A percentile compares a stretch with the other conserved stretches of the same genome.
Evolutionary conservation across 495 filamentous ascomycete genomes (phyloP).

Genomic region (Rhizodiscina lignyota): DNA sequence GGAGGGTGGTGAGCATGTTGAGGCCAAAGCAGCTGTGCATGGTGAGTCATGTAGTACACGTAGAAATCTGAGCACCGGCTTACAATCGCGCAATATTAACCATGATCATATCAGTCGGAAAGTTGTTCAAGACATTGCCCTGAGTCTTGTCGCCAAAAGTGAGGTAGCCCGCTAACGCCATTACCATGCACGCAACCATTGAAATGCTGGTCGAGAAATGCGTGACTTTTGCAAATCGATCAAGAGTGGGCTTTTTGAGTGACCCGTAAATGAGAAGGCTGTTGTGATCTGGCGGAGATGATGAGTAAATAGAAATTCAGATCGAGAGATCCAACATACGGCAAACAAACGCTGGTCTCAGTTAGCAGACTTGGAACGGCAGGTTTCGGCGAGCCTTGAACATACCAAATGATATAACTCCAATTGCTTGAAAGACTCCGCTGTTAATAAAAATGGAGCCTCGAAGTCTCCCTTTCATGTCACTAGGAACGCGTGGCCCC

Average conservation of each 20-base stretch:
- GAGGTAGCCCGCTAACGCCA: conserved; percentile 82
- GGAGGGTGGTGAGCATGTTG: conserved; percentile 96
- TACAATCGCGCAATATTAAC: conserved; percentile 85
- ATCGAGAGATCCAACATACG: conserved; percentile 28
- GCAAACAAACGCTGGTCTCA: conserved; percentile 61
- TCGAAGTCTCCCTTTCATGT: conserved; percentile 51
- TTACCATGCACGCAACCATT: conserved; percentile 70
- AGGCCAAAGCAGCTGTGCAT: conserved; percentile 60
- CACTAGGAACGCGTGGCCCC: conserved; percentile 50
- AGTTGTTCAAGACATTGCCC: conserved; percentile 96
- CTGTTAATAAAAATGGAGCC: conserved; percentile 53
- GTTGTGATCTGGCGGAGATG: conserved; percentile 54
- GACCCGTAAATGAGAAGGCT: conserved; percentile 95
- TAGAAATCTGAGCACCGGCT: conserved; percentile 12
- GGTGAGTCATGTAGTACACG: neutral
- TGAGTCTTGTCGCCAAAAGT: conserved; percentile 82
- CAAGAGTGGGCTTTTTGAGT: conserved; percentile 79
- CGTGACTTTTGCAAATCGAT: conserved; percentile 81
- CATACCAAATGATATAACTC: conserved; percentile 92
- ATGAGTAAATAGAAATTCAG: conserved; percentile 9
- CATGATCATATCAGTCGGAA: conserved; percentile 73
- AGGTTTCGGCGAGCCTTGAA: too few relatives aligned
- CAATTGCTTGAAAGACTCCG: conserved; percentile 87
- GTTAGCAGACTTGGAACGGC: conserved; percentile 16
- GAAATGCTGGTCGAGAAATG: conserved; percentile 83